These are phyloP conservation scores for Mucor velutinosus DNA, from an alignment of 371 early-diverging fungal species.

Conservation along the genomic window DNA sequence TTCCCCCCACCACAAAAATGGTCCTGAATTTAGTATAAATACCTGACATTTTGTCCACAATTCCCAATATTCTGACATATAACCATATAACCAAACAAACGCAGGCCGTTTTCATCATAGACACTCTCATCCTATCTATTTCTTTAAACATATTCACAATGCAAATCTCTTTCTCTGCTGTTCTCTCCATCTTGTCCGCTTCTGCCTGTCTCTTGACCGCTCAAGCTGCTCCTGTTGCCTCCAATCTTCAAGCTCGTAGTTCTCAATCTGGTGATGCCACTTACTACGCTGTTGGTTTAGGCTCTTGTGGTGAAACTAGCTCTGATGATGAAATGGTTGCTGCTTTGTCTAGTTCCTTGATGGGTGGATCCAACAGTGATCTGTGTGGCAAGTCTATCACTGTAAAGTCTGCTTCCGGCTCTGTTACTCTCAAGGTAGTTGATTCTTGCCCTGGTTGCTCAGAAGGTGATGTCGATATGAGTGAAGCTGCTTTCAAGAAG, in stretches of 20 bases:
- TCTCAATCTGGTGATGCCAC: conserved; percentile 36
- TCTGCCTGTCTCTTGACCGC: not conserved
- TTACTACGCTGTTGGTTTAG: conserved; percentile 44
- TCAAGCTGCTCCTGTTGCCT: conserved; percentile 14
- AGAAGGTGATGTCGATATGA: conserved; percentile 37
- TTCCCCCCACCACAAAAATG: not conserved
- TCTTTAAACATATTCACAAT: not conserved
- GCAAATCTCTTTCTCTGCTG: not conserved
- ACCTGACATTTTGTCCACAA: not conserved
- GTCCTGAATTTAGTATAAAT: not conserved
- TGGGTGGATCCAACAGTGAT: not conserved
- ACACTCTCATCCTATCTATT: not conserved
- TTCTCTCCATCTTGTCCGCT: not conserved
- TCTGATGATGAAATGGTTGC: conserved; percentile 31
- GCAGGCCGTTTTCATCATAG: not conserved
- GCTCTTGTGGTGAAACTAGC: conserved; percentile 44
- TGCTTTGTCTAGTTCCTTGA: conserved; percentile 30
- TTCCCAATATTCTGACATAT: not conserved
- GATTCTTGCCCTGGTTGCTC: conserved; percentile 58
- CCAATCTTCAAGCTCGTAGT: conserved; percentile 15
- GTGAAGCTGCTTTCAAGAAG: conserved; percentile 49
- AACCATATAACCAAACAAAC: not conserved
- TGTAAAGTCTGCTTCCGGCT: conserved; percentile 31
- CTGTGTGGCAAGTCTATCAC: conserved; percentile 52
- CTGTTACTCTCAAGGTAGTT: conserved; percentile 47